Evolutionary conservation across 345 rosid species (phyloP), one percentile per base, ranked within the genome.

Genomic region (Trapa incisa): DNA sequence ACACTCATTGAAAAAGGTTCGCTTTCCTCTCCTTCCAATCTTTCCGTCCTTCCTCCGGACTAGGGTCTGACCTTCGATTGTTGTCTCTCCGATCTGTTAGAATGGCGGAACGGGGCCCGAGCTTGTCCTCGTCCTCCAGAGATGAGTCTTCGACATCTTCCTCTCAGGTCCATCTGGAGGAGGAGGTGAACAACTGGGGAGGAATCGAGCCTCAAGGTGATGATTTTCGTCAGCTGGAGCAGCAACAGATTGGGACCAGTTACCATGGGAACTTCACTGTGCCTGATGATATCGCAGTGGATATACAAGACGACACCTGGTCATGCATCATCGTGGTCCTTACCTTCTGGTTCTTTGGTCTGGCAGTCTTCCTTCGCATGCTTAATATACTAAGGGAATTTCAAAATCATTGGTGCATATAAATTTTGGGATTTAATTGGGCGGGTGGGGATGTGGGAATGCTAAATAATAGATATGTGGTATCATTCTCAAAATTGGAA

Each of bases 261-360:
- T 71, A 71, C 45, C 77, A 79, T 47, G 80, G 81, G 35, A 77
- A 80, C 54, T 53, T 75, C 41, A 22, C 69, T 16, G 50, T 61
- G 16, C 68, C 67, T 54, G 81, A 78, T 74, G 86, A 82, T 50
- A 73, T 70, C 1, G 64, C 89, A 15, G 66, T 77, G 48, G 58
- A 67, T 33, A 73, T 76, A 50, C 75, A 91, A 1, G 90, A 87
- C 64, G 96, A 91, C 58, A 81, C 93, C 6, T 94, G 97, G 90
- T 83, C 96, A 70, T 91, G 93, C 80, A 74, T 87, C 83, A 83
- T 87, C 68, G 96, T 89, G 58, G 87, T 85, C 60, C 83, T 87
- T 72, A 89, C 96, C 53, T 91, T 94, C 78, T 94, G 96, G 80
- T 80, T 89, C 76, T 91, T 94, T 65, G 92, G 99, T 94, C 64